These are phyloP conservation scores for Aspergillus ochraceoroseus DNA, from an alignment of 2,329 filamentous ascomycete genomes.

Conservation along the genomic window DNA sequence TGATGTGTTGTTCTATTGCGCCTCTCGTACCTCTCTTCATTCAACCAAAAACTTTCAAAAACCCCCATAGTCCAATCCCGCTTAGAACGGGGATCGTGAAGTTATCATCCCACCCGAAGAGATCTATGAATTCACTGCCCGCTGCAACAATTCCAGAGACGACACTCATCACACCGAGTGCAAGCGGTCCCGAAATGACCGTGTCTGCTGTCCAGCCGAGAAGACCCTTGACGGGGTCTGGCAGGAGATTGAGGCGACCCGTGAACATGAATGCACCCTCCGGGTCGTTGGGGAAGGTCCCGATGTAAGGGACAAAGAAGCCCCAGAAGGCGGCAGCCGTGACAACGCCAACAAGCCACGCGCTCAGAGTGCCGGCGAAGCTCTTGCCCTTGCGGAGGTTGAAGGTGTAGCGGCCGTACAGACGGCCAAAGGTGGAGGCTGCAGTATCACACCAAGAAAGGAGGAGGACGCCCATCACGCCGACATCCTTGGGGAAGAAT, in stretches of 20 bases:
- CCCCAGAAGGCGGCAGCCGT: conserved; percentile 88
- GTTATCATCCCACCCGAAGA: conserved; percentile 96
- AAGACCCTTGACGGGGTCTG: conserved; percentile 52
- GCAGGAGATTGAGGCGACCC: conserved; percentile 65
- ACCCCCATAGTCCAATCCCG: conserved; percentile 82
- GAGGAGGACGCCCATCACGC: conserved; percentile 79
- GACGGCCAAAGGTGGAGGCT: conserved; percentile 84
- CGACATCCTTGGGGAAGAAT: conserved; percentile 90
- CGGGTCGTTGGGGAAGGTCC: conserved; percentile 64
- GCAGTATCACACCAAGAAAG: conserved; percentile 98
- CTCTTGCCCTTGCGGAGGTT: conserved; percentile 83
- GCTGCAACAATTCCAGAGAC: conserved; percentile 87
- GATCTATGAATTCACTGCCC: conserved; percentile 80
- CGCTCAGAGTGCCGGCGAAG: conserved; percentile 79
- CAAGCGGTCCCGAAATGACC: conserved; percentile 64
- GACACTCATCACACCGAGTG: conserved; percentile 73
- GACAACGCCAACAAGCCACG: conserved; percentile 73
- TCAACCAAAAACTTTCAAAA: conserved; percentile 75
- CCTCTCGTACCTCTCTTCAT: too few relatives aligned
- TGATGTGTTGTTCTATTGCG: conserved; percentile 3
- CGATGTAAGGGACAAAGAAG: conserved; percentile 66
- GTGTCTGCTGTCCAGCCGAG: conserved; percentile 59
- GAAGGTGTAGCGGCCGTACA: conserved; percentile 85
- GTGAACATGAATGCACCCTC: conserved; percentile 73
- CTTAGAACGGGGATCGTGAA: conserved; percentile 91